Conservation (phyloP, 1,284 basidiomycete species). For the Peniophora sp. region DNA sequence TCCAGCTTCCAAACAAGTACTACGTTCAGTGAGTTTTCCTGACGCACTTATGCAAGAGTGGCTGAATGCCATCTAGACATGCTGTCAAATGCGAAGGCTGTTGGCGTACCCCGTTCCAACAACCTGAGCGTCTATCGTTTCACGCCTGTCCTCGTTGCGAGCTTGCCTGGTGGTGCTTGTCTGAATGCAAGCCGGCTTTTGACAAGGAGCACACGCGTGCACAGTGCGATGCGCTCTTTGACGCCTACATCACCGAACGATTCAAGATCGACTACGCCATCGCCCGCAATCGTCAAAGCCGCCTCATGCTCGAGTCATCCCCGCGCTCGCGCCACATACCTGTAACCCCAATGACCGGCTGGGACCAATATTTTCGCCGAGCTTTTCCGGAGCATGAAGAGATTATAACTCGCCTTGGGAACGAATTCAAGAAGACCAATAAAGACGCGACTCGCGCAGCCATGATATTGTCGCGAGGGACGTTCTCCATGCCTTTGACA, state of each 20-base stretch:
- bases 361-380: conserved; percentile 6
- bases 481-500: conserved; percentile 1
- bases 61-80: too few species aligned
- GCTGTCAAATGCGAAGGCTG: conserved; percentile 6
- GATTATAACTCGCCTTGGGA: not conserved
- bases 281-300: not conserved
- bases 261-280: conserved; percentile 6
- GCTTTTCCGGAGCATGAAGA: not conserved
- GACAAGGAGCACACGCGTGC: not conserved
- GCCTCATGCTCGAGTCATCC: conserved; percentile 1
- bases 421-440: not conserved
- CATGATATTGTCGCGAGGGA: not conserved
- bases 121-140: not conserved
- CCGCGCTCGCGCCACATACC: conserved; percentile 2
- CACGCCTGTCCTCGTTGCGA: not conserved
- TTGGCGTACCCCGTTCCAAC: conserved; percentile 6
- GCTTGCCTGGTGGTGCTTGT: conserved; percentile 5
- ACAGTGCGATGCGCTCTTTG: conserved; percentile 2
- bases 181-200: conserved; percentile 3
- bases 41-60: too few species aligned
- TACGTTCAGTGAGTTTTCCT: too few species aligned
- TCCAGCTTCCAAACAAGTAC: too few species aligned
- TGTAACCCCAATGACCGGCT: conserved; percentile 7
- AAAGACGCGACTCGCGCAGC: not conserved
- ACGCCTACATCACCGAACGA: not conserved